Evolutionary conservation across 352 stramenopile species (phyloP).

Genomic region (Phytopythium aichiense): DNA sequence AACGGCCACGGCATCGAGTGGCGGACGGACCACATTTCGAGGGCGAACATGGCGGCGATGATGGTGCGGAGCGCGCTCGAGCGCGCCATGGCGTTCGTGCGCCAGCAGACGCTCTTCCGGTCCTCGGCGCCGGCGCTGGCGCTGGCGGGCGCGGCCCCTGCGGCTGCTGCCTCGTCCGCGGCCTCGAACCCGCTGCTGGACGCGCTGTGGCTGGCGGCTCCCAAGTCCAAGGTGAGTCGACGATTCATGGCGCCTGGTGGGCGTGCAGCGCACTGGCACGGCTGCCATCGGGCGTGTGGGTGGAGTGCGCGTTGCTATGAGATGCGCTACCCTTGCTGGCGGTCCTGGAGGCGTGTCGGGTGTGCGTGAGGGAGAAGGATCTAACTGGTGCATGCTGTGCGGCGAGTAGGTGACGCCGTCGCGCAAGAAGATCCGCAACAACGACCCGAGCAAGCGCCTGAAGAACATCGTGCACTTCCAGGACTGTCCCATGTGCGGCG

Average conservation of each 20-base stretch:
- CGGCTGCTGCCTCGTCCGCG: conserved; percentile 17
- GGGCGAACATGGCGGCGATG: conserved; percentile 43
- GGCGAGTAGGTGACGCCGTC: conserved; percentile 66
- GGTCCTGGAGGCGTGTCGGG: neutral
- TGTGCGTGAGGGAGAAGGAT: neutral
- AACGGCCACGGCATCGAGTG: no score
- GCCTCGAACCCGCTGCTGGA: conserved; percentile 56
- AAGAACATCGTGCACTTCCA: conserved; percentile 92
- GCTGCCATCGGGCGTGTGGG: neutral
- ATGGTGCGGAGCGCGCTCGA: conserved; percentile 69
- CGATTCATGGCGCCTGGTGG: neutral
- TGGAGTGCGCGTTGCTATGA: neutral
- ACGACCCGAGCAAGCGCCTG: conserved; percentile 79
- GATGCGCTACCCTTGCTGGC: neutral
- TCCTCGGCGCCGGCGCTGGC: conserved; percentile 30
- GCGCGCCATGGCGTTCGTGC: conserved; percentile 53
- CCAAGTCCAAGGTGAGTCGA: conserved; percentile 81
- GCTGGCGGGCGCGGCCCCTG: conserved; percentile 22
- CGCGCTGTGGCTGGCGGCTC: conserved; percentile 74
- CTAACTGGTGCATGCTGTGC: conserved; percentile 5
- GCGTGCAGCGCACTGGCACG: neutral
- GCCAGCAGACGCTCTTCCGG: conserved; percentile 41
- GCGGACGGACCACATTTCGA: neutral
- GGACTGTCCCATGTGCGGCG: conserved; percentile 71
- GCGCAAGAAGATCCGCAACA: conserved; percentile 87